Evolutionary conservation across 2,329 filamentous ascomycete species (phyloP), one percentile per base, ranked within the genome.

Genomic region (Rhynchosporium secalis): DNA sequence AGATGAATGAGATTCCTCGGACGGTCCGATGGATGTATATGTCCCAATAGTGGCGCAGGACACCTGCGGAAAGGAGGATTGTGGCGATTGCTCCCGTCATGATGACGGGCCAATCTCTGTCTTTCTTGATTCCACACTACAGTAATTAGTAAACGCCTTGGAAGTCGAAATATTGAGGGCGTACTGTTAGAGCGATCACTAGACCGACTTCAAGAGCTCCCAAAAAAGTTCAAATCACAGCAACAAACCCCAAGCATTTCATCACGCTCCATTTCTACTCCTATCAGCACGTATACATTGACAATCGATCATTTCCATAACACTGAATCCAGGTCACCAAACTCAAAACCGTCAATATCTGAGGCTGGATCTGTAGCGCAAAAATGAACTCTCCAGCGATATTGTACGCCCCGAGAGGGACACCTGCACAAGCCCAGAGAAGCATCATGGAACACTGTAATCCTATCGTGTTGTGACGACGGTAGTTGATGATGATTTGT

Each of bases 401-500:
- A 54, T 75, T 75, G 57, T 68, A 80, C 68, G 68, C 75, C 2
- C 87, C 88, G 0, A 90, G 77, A 0, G 87, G 87, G 0, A 90
- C 83, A 0, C 87, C 87, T 1, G 87, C 87, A 76, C 80, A 83
- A 0, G 86, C 85, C 81, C 87, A 90, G 2, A 89, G 78, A 72
- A 90, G 81, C 86, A 90, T 90, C 87, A 90, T 89, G 0, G 84
- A 84, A 0, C 84, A 81, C 56, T 89, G 86, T 0, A 90, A 78
- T 0, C 87, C 87, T 0, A 78, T 82, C 1, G 86, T 86, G 76
- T 88, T 80, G 72, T 89, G 86, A 1, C 87, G 79, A 4, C 83
- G 80, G 69, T 87, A 85, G 69, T 91, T 91, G 69, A 89, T 82
- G 40, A 86, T 73, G 55, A 90, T 89, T 71, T 91, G 88, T 0